Evolutionary conservation across 2,329 filamentous ascomycete genomes (phyloP), one percentile per base, ranked within the genome.

Genomic region (Celoporthe dispersa): DNA sequence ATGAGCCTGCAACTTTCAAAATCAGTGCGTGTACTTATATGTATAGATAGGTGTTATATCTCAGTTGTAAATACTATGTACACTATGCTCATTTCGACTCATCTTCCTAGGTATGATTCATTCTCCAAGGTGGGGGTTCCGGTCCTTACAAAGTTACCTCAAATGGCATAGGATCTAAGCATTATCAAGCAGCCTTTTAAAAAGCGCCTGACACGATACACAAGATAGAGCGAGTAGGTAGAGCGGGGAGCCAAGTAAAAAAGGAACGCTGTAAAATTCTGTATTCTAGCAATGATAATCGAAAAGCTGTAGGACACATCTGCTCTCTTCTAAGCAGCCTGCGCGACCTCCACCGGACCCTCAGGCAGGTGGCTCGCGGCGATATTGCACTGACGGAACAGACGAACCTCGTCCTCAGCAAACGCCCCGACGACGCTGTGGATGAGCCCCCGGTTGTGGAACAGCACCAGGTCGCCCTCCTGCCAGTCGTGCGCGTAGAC

Each of bases 361-460:
- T 85, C 76, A 9, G 88, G 88, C 51, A 86, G 78, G 72, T 85
- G 80, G 70, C 86, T 91, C 3, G 86, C 89, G n/a, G 92, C 91
- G 78, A 94, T 84, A 78, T 94, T 94, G 80, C 92, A 94, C 82
- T 94, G 92, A 72, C 92, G 82, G 77, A 94, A 94, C 71, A 94
- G 78, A 60, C 92, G 81, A 41, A 94, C 88, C 81, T 94, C 91
- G n/a, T 91, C 87, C 64, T 90, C 86, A 9, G 85, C 85, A 79
- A 94, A 94, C 1, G 90, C 90, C 1, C 92, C 92, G 0, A 93
- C 91, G 1, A 94, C 92, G 3, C 87, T 90, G 78, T 95, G 92
- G 68, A 94, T 77, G 22, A 93, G 84, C 1, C 92, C 92, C 12
- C 91, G 87, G 76, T 94, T 94, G 78, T 94, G 91, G 80, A 94